Conservation (phyloP, 1,284 basidiomycete species). For the Ceratobasidium sp. region DNA sequence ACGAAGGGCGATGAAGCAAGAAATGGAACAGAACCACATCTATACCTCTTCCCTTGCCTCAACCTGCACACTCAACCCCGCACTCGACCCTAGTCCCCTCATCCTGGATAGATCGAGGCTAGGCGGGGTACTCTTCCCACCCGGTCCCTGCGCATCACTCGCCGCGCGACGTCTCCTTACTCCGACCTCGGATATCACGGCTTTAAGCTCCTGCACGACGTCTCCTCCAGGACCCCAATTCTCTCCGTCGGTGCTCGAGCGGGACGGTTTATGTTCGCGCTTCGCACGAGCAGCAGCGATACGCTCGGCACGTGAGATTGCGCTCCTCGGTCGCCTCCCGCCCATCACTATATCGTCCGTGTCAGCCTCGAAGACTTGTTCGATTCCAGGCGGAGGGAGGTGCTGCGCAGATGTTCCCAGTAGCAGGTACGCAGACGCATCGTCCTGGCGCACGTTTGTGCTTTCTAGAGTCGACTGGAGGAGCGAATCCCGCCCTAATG, state of each 20-base stretch:
- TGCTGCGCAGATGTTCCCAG: slow-evolving; percentile 62
- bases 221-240: slow-evolving; percentile 79
- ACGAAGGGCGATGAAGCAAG: not conserved
- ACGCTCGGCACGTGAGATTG: slow-evolving; percentile 74
- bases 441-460: slow-evolving; percentile 58
- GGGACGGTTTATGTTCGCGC: slow-evolving; percentile 57
- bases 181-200: slow-evolving; percentile 84
- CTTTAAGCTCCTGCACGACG: slow-evolving; percentile 82
- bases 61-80: not conserved
- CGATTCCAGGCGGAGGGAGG: slow-evolving; percentile 69
- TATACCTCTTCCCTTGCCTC: not conserved
- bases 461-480: slow-evolving; percentile 7
- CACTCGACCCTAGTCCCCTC: not conserved
- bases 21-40: not conserved
- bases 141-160: not conserved
- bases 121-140: not conserved
- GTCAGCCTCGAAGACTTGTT: slow-evolving; percentile 81
- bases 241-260: slow-evolving; percentile 49
- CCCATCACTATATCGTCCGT: slow-evolving; percentile 55
- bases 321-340: slow-evolving; percentile 57
- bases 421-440: slow-evolving; percentile 67
- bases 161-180: slow-evolving; percentile 69
- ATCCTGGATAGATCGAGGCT: slow-evolving; percentile 5
- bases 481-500: slow-evolving; percentile 1
- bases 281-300: slow-evolving; percentile 67